Conservation (phyloP, 2,329 filamentous ascomycete genomes). For the Fusarium hainanense region DNA sequence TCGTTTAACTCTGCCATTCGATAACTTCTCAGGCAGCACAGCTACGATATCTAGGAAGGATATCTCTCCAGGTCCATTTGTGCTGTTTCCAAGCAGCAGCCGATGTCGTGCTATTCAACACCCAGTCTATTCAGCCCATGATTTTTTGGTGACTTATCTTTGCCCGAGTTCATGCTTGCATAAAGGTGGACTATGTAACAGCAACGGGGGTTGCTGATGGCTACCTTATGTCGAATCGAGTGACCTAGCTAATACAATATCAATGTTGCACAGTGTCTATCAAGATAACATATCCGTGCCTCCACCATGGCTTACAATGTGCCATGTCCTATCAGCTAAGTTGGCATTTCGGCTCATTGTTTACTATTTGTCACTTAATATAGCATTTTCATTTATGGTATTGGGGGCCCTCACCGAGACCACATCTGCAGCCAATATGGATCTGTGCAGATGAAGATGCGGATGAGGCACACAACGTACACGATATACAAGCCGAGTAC, state of each 20-base stretch:
- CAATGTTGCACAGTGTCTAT: conserved; percentile 3
- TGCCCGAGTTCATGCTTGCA: conserved; percentile 27
- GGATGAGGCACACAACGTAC: neutral
- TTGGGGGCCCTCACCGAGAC: conserved; percentile 34
- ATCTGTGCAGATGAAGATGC: conserved; percentile 17
- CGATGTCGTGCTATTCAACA: neutral
- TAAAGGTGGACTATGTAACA: conserved; percentile 2
- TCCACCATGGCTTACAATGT: neutral
- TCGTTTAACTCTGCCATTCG: neutral
- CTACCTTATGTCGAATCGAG: neutral
- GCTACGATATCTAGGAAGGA: neutral
- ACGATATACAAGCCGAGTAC: conserved; percentile 28
- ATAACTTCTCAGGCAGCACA: neutral
- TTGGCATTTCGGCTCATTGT: neutral
- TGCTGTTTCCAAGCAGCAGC: neutral
- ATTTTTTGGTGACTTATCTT: conserved; percentile 14
- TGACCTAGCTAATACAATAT: neutral
- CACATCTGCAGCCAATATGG: conserved; percentile 36
- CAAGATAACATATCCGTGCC: conserved; percentile 1
- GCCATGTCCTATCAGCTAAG: neutral
- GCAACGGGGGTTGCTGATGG: neutral
- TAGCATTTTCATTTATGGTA: conserved; percentile 5
- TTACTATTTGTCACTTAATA: neutral
- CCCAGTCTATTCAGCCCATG: neutral
- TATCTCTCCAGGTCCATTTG: neutral